Base-by-base conservation (phyloP, 768 basidiomycete species). In the Suillus americanus region DNA sequence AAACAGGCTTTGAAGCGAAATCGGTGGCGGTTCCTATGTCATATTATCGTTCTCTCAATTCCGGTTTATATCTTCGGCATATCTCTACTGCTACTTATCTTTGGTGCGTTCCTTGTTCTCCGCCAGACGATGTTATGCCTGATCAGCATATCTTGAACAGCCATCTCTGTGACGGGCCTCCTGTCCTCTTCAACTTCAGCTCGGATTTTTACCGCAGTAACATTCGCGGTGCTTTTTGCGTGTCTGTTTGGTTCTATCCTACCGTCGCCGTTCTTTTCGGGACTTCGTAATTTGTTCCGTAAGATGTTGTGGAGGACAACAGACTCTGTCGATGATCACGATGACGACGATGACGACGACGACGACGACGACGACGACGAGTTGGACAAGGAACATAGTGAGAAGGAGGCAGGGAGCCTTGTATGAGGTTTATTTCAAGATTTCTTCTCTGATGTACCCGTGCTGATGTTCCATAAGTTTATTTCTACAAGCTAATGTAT, bases 141-240 rank as follows among this genome's bases (percentile, higher is more conserved):
- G 23, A 56, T 38, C n/a, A 16, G 37, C 1, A 18, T 37, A 38
- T 18, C 37, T 9, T 14, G 7, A 56, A 2, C 10, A 56, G 55
- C 37, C 3, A 56, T 56, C n/a, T 56, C 55, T 37, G 37, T 56
- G 23, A 56, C 55, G 7, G 55, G 55, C 37, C 38, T 56, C 37
- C n/a, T 38, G 37, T 56, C 55, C n/a, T 56, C 55, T 25, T 56
- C 55, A 14, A 38, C 7, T 56, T 56, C 55, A 4, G 55, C 55
- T 16, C n/a, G 23, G 37, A 10, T 56, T 56, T 56, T 56, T 7
- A 56, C 55, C 8, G 55, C 23, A 2, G 55, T n/a, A 25, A 56
- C 55, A 23, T 56, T 56, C n/a, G 55, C 55, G 3, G 14, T 56
- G 37, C 55, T 56, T 38, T 16, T 25, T 5, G 6, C 8, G 1